Base-by-base conservation (phyloP, 345 rosid species). In the Lepidium africanum region DNA sequence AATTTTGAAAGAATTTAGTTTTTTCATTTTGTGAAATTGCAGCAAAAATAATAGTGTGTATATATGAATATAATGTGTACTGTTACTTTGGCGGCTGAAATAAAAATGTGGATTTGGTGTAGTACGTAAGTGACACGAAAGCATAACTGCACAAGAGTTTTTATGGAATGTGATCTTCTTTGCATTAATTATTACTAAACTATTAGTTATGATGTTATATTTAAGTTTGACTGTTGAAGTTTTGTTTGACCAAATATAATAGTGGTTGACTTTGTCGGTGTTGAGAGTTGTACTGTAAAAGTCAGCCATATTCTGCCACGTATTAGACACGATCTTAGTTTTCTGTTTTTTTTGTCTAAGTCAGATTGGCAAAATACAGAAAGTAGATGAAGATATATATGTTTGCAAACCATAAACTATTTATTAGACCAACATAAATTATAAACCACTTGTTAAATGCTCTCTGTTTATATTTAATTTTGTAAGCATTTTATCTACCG, bases 201-300 rank as follows among this genome's bases (percentile, higher is more conserved):
- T 38, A 46, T 45, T 55, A 15, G 17, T 12, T 16, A 7, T 56
- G 65, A 72, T 64, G 41, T 63, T 65, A 56, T 56, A 47, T 64
- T 27, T 39, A 40, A 35, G 61, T 65, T 73, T 73, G 77, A 63
- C 61, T 65, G 30, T 65, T 64, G 59, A 56, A 61, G 48, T 58
- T 49, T 48, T 38, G 48, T 57, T 57, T 73, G 60, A 50, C 10
- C 30, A 17, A 9, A 37, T 8, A 0, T 23, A 48, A 46, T 25
- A 57, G 41, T 49, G 21, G 59, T 73, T 73, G 77, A 72, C 66
- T 57, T 30, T 48, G 71, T 73, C 71, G 55, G 71, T 58, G 54
- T 49, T 57, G 54, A 32, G 61, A 42, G 45, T 60, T 58, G 38
- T 23, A 53, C 32, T 48, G 9, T 40, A 27, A 38, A 72, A 73